phyloP scores from a whole-genome alignment of 345 rosid genomes.

The Salix viminalis region DNA sequence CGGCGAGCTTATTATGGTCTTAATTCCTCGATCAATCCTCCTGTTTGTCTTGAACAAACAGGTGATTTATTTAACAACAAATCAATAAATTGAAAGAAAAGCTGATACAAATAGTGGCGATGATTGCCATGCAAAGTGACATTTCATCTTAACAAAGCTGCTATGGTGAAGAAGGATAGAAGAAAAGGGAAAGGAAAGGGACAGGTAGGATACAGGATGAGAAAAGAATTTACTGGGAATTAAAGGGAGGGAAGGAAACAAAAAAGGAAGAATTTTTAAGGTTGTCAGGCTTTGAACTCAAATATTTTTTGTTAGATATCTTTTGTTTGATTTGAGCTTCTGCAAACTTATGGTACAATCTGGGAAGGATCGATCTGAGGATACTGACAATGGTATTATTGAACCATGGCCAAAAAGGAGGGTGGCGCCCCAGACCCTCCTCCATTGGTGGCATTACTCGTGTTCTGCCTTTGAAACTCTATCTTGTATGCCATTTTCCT shows the following conservation, averaged over 20 bases:
- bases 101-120: not conserved
- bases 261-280: constrained; percentile 19
- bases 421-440: constrained; percentile 51
- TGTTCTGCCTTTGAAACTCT: constrained; percentile 45
- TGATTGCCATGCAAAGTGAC: not conserved
- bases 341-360: constrained; percentile 35
- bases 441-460: constrained; percentile 34
- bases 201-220: not conserved
- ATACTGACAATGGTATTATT: constrained; percentile 12
- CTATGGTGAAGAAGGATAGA: not conserved
- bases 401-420: constrained; percentile 60
- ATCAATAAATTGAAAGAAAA: constrained; percentile 32
- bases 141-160: not conserved
- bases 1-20: constrained; percentile 26
- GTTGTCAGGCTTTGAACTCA: constrained; percentile 13
- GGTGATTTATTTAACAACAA: constrained; percentile 41
- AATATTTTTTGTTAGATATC: constrained; percentile 14
- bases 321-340: constrained; percentile 29
- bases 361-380: not conserved
- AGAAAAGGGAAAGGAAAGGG: constrained; percentile 10
- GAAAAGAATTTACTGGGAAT: not conserved
- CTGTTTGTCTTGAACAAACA: constrained; percentile 33
- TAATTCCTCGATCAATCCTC: constrained; percentile 18
- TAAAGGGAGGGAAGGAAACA: not conserved
- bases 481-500: constrained; percentile 52